Percentiles rank a stretch among this genome's conserved stretches.
Evolutionary conservation across 768 basidiomycete genomes (phyloP).

Genomic region (Tremella yokohamensis): DNA sequence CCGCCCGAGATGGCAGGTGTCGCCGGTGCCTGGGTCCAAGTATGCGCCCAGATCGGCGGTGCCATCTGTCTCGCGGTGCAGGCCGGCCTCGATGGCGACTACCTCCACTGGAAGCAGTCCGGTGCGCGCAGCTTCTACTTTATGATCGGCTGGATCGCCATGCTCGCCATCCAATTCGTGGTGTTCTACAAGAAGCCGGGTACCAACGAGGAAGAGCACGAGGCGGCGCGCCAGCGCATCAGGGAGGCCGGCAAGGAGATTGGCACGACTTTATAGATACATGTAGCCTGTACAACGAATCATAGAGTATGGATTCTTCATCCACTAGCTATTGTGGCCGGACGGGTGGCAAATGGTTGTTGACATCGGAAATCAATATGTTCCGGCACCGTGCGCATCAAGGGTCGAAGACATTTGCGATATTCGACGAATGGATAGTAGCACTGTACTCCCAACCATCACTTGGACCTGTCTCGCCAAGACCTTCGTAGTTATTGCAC

Average conservation of each 20-base stretch:
- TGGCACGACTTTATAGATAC: slow-evolving; percentile 12
- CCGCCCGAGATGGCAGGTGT: slow-evolving; percentile 46
- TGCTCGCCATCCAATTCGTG: slow-evolving; percentile 25
- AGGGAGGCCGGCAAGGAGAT: slow-evolving; percentile 23
- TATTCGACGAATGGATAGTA: too few relatives aligned
- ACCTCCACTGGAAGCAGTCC: slow-evolving; percentile 34
- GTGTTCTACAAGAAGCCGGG: slow-evolving; percentile 39
- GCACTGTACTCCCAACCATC: too few relatives aligned
- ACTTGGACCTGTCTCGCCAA: too few relatives aligned
- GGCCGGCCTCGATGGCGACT: slow-evolving; percentile 40
- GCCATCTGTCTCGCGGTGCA: slow-evolving; percentile 45
- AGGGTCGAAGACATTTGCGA: too few relatives aligned
- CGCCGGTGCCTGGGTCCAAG: slow-evolving; percentile 41
- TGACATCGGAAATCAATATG: too few relatives aligned
- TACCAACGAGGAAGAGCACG: slow-evolving; percentile 39
- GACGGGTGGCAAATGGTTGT: too few relatives aligned
- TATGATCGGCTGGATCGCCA: slow-evolving; percentile 32
- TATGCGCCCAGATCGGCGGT: slow-evolving; percentile 35
- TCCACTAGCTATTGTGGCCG: too few relatives aligned
- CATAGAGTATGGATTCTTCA: too few relatives aligned
- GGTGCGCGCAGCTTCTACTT: slow-evolving; percentile 38
- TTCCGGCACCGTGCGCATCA: too few relatives aligned
- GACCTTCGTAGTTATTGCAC: too few relatives aligned
- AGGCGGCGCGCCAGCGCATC: slow-evolving; percentile 31
- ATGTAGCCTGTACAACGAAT: background rate